Base-by-base conservation (phyloP, 306 rosid species). In the Albizia julibrissin region DNA sequence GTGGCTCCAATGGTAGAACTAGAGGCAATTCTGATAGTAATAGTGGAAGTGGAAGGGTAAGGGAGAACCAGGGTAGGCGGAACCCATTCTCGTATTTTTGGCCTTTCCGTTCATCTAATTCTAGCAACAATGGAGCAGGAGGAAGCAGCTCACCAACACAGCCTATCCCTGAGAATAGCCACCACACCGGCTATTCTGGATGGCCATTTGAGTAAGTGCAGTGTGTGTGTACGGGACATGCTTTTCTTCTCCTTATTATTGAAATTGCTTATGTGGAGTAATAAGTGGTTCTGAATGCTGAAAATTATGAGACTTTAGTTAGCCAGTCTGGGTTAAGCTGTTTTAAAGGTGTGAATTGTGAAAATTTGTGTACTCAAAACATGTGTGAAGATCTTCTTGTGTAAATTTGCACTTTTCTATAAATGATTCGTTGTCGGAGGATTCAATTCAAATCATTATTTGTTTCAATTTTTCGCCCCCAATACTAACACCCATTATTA, bases 41-140 rank as follows among this genome's bases (percentile, higher is more conserved):
- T 77, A 78, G 39, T 74, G 31, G 79, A 42, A 69, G 22, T 50
- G 84, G 72, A 70, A 84, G 89, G 86, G 89, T 79, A 43, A 84
- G 89, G 69, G 85, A 77, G 52, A 80, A 22, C 73, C 85, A 80
- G 72, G 91, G 89, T 69, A 86, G 91, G 61, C 75, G 91, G 68
- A 87, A 84, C 61, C 92, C 82, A 1, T 46, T 91, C 34, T 84
- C 97, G 0, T 82, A 83, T 74, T 72, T 91, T 82, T 89, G 97
- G 97, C 94, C 92, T 18, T 92, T 91, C 74, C 90, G 94, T 15
- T 83, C 92, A 11, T 91, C 90, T 24, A 74, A 84, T 75, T 89
- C 92, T 1, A 83, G 90, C 77, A 75, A 85, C 27, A 80, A 79
- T 72, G 72, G 87, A 56, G 82, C 87, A 61, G 83, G 88, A 14